A percentile compares a stretch with the other conserved stretches of the same genome.
Evolutionary conservation across 768 basidiomycete genomes (phyloP).

Genomic region (Mycena crocata): DNA sequence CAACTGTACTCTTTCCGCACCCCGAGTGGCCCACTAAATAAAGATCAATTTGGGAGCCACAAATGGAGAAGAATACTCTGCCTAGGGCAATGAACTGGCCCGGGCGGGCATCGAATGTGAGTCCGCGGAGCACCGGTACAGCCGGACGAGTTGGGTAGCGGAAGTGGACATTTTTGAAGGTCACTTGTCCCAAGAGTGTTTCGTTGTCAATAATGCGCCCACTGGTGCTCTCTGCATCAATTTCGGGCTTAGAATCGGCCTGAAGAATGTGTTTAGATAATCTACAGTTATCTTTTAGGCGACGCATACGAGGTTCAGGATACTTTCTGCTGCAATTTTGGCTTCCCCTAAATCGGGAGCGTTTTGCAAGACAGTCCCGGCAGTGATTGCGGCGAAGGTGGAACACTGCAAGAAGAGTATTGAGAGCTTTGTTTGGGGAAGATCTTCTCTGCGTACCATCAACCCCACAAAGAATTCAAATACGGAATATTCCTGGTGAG

Average conservation of each 20-base stretch:
- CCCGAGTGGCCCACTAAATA: constrained; percentile 72
- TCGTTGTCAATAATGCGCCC: constrained; percentile 21
- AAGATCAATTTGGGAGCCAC: too few species aligned
- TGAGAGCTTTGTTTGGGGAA: not conserved
- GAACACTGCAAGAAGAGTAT: constrained; percentile 59
- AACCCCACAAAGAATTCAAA: constrained; percentile 83
- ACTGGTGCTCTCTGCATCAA: not conserved
- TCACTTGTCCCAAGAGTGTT: constrained; percentile 71
- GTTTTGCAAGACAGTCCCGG: constrained; percentile 83
- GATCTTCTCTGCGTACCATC: constrained; percentile 62
- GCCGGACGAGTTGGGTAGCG: constrained; percentile 88
- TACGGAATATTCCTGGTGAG: constrained; percentile 61
- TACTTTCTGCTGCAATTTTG: constrained; percentile 75
- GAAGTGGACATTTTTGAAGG: constrained; percentile 85
- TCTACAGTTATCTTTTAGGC: too few species aligned
- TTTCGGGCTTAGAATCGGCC: not conserved
- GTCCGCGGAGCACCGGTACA: constrained; percentile 84
- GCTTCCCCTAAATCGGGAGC: constrained; percentile 91
- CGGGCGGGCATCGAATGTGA: constrained; percentile 77
- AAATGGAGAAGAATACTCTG: too few species aligned
- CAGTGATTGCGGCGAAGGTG: constrained; percentile 84
- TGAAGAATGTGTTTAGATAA: too few species aligned
- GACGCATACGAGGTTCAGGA: constrained; percentile 39
- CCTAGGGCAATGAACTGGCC: constrained; percentile 82
- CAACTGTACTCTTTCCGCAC: constrained; percentile 80